Conservation (phyloP, 345 rosid genomes). For the Acer yangbiense region DNA sequence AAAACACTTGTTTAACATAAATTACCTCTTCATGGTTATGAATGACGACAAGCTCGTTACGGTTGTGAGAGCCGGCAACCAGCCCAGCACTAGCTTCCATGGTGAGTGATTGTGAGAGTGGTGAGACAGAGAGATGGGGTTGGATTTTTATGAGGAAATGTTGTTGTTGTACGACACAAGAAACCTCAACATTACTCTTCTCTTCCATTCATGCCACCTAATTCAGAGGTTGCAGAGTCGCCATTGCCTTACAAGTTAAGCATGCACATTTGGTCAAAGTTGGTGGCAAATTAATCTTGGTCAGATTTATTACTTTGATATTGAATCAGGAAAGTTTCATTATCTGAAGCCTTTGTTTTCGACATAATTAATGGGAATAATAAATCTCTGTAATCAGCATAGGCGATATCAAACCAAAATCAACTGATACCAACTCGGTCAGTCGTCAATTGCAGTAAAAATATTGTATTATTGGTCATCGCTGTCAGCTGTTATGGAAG, state of each 20-base stretch:
- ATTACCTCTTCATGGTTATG: conserved; percentile 95
- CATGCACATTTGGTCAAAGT: conserved; percentile 20
- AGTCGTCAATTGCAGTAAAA: too few species aligned
- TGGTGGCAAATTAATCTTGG: neutral
- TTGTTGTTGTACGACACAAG: conserved; percentile 25
- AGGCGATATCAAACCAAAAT: too few species aligned
- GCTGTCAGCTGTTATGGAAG: conserved; percentile 19
- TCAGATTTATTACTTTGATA: too few species aligned
- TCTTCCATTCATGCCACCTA: conserved; percentile 38
- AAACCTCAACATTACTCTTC: conserved; percentile 7
- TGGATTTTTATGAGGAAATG: conserved; percentile 30
- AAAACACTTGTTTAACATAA: neutral
- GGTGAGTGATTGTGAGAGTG: conserved; percentile 1
- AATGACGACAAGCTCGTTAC: conserved; percentile 96
- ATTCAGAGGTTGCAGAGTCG: conserved; percentile 55
- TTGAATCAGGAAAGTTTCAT: too few species aligned
- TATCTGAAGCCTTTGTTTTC: too few species aligned
- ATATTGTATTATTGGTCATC: neutral
- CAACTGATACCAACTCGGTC: too few species aligned
- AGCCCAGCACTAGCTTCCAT: conserved; percentile 99
- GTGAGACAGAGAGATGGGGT: conserved; percentile 13
- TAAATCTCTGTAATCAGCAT: too few species aligned
- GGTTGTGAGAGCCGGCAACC: conserved; percentile 98
- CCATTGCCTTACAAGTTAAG: conserved; percentile 96
- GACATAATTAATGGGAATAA: too few species aligned